A percentile compares a stretch with the other conserved stretches of the same genome.
phyloP scores from a whole-genome alignment of 2,329 filamentous ascomycete genomes.

The Septoria petroselini region DNA sequence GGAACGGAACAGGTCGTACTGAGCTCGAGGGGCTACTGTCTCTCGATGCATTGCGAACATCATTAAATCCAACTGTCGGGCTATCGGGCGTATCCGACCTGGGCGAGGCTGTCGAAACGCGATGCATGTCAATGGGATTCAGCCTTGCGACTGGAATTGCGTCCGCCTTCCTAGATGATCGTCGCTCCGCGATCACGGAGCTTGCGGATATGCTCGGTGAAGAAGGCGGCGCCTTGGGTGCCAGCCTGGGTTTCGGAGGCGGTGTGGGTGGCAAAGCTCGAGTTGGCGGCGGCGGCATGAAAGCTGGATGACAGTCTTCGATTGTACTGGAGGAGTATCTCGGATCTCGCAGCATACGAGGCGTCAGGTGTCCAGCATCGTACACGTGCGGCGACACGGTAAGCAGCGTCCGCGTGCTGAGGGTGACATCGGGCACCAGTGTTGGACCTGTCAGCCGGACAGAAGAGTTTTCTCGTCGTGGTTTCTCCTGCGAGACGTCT shows the following conservation, averaged over 20 bases:
- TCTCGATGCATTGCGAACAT: neutral
- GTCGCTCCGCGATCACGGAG: neutral
- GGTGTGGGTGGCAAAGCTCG: conserved; percentile 10
- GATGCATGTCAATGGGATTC: neutral
- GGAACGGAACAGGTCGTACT: no score
- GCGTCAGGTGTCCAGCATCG: neutral
- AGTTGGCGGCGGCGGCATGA: neutral
- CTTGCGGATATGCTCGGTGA: conserved; percentile 5
- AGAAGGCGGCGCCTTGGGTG: conserved; percentile 10
- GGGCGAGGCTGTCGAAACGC: conserved; percentile 11
- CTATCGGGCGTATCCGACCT: conserved; percentile 2
- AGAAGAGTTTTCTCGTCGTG: neutral
- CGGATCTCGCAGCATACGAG: neutral
- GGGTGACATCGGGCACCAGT: conserved; percentile 4
- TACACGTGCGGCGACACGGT: neutral
- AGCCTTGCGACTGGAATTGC: neutral
- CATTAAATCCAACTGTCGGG: neutral
- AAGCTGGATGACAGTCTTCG: neutral
- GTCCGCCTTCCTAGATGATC: neutral
- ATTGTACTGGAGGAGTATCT: neutral
- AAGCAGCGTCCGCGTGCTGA: conserved; percentile 12
- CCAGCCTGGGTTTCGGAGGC: conserved; percentile 6
- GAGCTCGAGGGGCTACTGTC: neutral
- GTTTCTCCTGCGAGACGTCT: neutral
- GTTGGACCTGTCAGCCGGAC: conserved; percentile 1